These are phyloP conservation scores for Vitis hybrid DNA, from an alignment of 177 flowering plant species.

Conservation along the genomic window DNA sequence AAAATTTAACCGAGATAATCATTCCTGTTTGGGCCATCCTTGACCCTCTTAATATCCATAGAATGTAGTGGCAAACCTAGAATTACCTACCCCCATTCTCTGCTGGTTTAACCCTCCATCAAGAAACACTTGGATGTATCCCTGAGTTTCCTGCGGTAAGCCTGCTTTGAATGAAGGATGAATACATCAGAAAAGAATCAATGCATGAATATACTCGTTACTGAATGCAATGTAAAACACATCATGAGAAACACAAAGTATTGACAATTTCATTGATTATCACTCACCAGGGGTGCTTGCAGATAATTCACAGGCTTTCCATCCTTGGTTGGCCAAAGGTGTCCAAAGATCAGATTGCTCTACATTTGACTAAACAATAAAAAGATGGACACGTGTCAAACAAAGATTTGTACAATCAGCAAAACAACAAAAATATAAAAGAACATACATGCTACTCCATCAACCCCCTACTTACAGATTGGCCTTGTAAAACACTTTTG, in stretches of 20 bases:
- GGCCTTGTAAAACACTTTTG: conserved; percentile 63
- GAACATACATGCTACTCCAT: conserved; percentile 8
- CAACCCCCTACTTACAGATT: conserved; percentile 49
- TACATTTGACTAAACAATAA: conserved; percentile 37
- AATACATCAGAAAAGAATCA: not conserved
- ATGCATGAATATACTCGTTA: not conserved
- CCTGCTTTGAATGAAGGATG: conserved; percentile 29
- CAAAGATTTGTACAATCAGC: not conserved
- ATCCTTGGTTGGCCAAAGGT: conserved; percentile 75
- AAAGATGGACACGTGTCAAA: conserved; percentile 3
- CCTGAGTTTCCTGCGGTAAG: conserved; percentile 55
- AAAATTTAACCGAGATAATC: not conserved
- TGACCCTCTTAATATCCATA: not conserved
- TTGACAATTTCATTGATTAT: not conserved
- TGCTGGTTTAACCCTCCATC: conserved; percentile 99
- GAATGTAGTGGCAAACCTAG: not conserved
- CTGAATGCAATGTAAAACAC: not conserved
- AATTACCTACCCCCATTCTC: conserved; percentile 88
- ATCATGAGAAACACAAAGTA: not conserved
- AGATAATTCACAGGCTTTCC: conserved; percentile 56
- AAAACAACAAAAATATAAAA: not conserved
- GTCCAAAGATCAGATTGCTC: conserved; percentile 69
- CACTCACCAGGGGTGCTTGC: conserved; percentile 48
- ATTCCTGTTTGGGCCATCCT: conserved; percentile 1
- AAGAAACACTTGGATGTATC: conserved; percentile 89